Evolutionary conservation across 192 early-diverging fungal genomes (phyloP).

Genomic region (Geranomyces variabilis): DNA sequence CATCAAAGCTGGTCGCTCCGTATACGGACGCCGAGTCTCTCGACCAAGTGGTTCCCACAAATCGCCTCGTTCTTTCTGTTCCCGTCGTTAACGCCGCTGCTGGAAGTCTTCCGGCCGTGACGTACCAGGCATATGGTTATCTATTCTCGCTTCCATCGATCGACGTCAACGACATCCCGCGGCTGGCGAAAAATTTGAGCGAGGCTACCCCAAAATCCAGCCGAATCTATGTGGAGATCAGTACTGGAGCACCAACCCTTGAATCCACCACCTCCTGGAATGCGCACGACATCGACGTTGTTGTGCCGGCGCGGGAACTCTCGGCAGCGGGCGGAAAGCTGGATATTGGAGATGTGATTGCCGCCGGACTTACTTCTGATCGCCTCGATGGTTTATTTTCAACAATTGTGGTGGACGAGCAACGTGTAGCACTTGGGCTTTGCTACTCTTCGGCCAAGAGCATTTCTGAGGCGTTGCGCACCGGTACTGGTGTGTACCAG

Average conservation of each 20-base stretch:
- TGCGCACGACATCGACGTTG: slow-evolving; percentile 4
- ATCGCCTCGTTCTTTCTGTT: slow-evolving; percentile 27
- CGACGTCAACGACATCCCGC: neutral
- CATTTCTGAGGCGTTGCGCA: slow-evolving; percentile 77
- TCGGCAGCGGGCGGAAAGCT: neutral
- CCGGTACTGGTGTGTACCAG: slow-evolving; percentile 89
- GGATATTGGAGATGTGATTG: slow-evolving; percentile 34
- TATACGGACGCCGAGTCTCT: neutral
- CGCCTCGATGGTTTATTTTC: slow-evolving; percentile 89
- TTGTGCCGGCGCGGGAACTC: slow-evolving; percentile 7
- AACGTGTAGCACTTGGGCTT: slow-evolving; percentile 83
- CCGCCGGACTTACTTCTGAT: slow-evolving; percentile 63
- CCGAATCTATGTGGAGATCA: neutral
- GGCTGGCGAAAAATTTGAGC: neutral
- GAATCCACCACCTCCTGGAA: neutral
- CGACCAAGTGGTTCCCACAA: slow-evolving; percentile 7
- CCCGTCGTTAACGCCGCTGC: neutral
- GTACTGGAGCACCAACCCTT: neutral
- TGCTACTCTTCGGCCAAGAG: slow-evolving; percentile 89
- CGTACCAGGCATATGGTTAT: neutral
- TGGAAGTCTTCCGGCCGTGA: neutral
- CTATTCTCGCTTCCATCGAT: neutral
- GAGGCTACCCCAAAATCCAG: neutral
- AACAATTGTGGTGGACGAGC: slow-evolving; percentile 93
- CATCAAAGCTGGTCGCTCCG: slow-evolving; percentile 23